Conservation (phyloP, 805 yeast genomes). For the Monosporozyma solicola region DNA sequence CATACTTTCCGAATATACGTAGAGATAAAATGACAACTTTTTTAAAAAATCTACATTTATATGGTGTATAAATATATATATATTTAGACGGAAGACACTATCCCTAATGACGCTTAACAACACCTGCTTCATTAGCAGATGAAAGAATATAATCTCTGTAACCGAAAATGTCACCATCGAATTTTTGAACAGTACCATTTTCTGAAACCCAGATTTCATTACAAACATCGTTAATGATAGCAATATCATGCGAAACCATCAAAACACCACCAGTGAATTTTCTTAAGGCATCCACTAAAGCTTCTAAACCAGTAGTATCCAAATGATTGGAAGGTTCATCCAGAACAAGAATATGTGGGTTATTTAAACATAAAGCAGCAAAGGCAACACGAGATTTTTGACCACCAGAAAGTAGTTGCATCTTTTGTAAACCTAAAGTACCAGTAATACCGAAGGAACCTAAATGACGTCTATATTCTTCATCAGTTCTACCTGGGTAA, state of each 20-base stretch:
- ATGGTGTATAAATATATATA: background rate
- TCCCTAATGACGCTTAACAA: conserved; percentile 71
- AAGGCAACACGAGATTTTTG: conserved; percentile 97
- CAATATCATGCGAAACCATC: conserved; percentile 97
- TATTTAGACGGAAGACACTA: background rate
- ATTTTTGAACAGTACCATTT: conserved; percentile 65
- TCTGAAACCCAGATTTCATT: conserved; percentile 96
- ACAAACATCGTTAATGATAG: conserved; percentile 81
- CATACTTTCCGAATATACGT: too few species aligned
- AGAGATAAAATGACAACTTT: background rate
- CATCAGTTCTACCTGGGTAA: conserved; percentile 90
- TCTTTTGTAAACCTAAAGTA: conserved; percentile 81
- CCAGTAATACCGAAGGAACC: conserved; percentile 98
- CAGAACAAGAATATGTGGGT: conserved; percentile 83
- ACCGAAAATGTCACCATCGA: conserved; percentile 74
- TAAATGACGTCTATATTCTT: conserved; percentile 91
- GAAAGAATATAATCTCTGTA: conserved; percentile 82
- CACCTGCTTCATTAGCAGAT: conserved; percentile 76
- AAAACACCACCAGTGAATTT: conserved; percentile 91
- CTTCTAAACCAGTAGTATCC: conserved; percentile 97
- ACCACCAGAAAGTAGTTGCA: conserved; percentile 90
- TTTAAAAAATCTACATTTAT: background rate
- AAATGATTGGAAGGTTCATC: conserved; percentile 98
- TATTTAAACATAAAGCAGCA: conserved; percentile 83
- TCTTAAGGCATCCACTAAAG: conserved; percentile 79